Evolutionary conservation across 2,329 filamentous ascomycete genomes (phyloP), one percentile per base, ranked within the genome.

Genomic region (Pseudogymnoascus sp.): DNA sequence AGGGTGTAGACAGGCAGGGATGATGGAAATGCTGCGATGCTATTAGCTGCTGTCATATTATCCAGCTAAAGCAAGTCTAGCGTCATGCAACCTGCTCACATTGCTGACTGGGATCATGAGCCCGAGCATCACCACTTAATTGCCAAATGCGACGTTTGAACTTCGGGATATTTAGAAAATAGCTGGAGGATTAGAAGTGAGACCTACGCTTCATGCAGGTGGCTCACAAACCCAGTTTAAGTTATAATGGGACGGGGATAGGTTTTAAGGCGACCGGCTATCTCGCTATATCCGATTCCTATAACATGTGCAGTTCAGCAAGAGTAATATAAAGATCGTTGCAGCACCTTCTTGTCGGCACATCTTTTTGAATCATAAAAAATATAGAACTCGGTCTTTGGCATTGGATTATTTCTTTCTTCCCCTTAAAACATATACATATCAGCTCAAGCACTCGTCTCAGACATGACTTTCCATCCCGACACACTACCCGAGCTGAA

Each of bases 401-500:
- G 65, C 34, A 58, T 64, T 62, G 9, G 61, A 63, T 58, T 50
- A 62, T 35, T 60, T 57, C 39, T 61, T 63, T 37, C 57, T 62
- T 25, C 5, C 22, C 50, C 57, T 18, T 63, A 64, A 60, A 57
- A 60, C 63, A 34, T 62, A 64, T 41, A 64, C 57, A 65, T 12
- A 59, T 63, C 61, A 30, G 65, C 60, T 59, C 37, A 43, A 54
- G 7, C 61, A 60, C 58, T 66, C 43, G 9, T 39, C 57, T 64
- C 63, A 9, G 66, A 62, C 57, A 74, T 74, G 72, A 66, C 69
- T 62, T 78, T 77, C 65, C 67, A 74, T 65, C 74, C 74, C 7
- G 71, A 75, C 34, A 70, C 68, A 58, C 73, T 79, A n/a, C 76
- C 76, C 7, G 67, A 74, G 62, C 75, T 79, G 54, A 64, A 65